Evolutionary conservation across 768 basidiomycete species (phyloP).

Genomic region (Lactifluus hygrophoroides): DNA sequence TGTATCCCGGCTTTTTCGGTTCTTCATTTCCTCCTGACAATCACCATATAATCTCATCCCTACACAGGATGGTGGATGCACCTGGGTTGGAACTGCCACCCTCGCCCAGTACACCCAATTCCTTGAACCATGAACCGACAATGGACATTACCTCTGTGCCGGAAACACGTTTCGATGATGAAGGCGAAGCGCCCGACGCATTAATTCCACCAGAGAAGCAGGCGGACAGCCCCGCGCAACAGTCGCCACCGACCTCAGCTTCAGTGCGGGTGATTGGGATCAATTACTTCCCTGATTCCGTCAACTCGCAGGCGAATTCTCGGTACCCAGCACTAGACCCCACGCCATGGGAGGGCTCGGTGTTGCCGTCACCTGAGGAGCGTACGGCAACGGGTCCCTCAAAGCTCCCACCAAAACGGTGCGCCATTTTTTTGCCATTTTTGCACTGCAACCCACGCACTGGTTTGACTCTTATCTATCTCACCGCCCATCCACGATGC

Average conservation of each 20-base stretch:
- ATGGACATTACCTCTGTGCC: conserved; percentile 2
- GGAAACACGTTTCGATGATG: background rate
- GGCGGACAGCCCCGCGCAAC: background rate
- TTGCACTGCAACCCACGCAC: background rate
- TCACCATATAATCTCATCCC: background rate
- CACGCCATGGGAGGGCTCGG: conserved; percentile 57
- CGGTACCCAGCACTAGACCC: conserved; percentile 46
- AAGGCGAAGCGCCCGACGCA: background rate
- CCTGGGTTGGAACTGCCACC: background rate
- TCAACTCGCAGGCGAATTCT: conserved; percentile 36
- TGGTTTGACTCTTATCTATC: too few relatives aligned
- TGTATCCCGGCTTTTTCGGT: too few relatives aligned
- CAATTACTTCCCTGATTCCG: conserved; percentile 15
- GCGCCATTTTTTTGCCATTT: background rate
- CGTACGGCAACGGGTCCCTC: background rate
- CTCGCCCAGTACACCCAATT: background rate
- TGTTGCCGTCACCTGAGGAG: conserved; percentile 34
- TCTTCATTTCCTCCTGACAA: background rate
- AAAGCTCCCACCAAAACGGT: conserved; percentile 13
- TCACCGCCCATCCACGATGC: background rate
- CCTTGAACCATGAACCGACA: background rate
- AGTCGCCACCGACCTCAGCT: background rate
- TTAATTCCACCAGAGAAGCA: conserved; percentile 1
- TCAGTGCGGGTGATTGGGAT: conserved; percentile 17
- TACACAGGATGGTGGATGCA: conserved; percentile 1